Evolutionary conservation across 192 early-diverging fungal species (phyloP), one percentile per base, ranked within the genome.

Genomic region (Rhizophagus prolifer): DNA sequence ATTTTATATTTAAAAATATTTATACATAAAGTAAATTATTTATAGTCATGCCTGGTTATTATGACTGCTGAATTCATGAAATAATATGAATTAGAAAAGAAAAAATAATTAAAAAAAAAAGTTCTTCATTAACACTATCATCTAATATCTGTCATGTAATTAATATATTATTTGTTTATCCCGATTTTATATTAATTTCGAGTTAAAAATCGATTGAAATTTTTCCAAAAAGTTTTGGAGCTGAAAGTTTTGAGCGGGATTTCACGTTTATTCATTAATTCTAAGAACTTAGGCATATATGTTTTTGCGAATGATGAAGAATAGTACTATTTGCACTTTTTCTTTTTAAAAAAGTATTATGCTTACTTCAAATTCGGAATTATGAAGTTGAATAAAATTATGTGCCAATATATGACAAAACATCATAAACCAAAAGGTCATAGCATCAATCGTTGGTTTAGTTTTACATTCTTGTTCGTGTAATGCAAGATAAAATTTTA

Each of bases 371-470:
- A 95, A 94, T 66, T 89, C 74, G 30, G 88, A 83, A 77, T 92
- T 87, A 79, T 96, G 95, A 6, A 82, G 82, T 26, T 72, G 66
- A 6, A 90, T 85, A 83, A 92, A 93, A 75, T 93, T 90, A 77
- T 95, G 94, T 4, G 87, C 94, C 60, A 97, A 81, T 82, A 95
- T 94, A 81, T 97, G 95, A 67, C 91, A 92, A 58, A 87, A 81
- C 6, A 87, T 90, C 86, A 95, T 90, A 77, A 93, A 97, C 95
- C 95, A 95, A 80, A 94, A 94, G 60, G 90, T 85, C 75, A 85
- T 23, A 2, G 81, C 82, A n/a, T 86, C 84, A 61, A 44, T 80
- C 12, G 76, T 65, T 30, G 60, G 50, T 23, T 21, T 23, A 9
- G 80, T 74, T 1, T 70, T 62, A 2, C 68, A 77, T n/a, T 72